These are phyloP conservation scores for Potentilla sterilis DNA, from an alignment of 306 rosid species.

Conservation along the genomic window DNA sequence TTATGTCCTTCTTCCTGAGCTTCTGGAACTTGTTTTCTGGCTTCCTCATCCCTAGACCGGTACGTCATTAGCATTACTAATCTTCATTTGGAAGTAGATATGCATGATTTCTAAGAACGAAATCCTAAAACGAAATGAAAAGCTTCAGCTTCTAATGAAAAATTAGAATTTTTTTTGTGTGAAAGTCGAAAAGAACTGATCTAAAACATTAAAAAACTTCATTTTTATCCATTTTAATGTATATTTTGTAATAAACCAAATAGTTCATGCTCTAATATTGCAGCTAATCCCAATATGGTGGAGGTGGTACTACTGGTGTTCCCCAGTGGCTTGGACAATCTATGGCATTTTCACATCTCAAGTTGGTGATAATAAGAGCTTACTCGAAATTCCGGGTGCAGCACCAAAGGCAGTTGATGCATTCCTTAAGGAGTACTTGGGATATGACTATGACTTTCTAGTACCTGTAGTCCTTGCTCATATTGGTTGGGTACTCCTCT, in stretches of 20 bases:
- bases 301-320: constrained; percentile 42
- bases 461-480: constrained; percentile 30
- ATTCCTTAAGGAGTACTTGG: constrained; percentile 22
- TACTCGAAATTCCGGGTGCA: background rate
- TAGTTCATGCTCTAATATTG: constrained; percentile 5
- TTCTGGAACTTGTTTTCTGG: constrained; percentile 79
- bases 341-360: constrained; percentile 33
- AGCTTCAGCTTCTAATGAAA: background rate
- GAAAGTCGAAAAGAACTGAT: no score
- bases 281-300: constrained; percentile 39
- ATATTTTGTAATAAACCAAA: background rate
- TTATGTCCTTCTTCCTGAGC: constrained; percentile 46
- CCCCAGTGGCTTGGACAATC: constrained; percentile 37
- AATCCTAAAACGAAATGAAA: background rate
- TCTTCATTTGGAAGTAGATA: background rate
- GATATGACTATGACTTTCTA: constrained; percentile 30
- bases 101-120: background rate
- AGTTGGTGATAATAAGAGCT: constrained; percentile 13
- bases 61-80: constrained; percentile 16
- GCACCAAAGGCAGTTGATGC: background rate
- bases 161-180: no score
- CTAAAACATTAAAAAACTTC: no score
- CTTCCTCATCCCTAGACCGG: constrained; percentile 60
- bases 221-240: background rate
- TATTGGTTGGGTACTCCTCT: constrained; percentile 31